Evolutionary conservation across 75 land plant species (phyloP).

Genomic region (Ceratopteris richardii): DNA sequence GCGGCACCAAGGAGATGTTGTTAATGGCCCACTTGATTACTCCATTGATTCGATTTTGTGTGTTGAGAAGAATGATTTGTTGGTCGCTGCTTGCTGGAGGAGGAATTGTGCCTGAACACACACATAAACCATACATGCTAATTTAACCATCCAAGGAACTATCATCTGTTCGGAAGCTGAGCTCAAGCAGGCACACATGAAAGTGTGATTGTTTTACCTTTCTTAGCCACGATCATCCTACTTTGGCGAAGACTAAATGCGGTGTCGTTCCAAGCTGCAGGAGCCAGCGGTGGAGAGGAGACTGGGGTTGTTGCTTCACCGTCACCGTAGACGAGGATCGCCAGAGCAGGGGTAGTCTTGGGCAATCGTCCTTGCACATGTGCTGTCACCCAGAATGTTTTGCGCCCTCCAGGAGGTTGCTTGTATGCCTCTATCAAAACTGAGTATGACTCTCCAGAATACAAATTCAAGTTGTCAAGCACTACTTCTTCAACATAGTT

Average conservation of each 20-base stretch:
- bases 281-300: slow-evolving; percentile 2
- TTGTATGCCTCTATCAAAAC: slow-evolving; percentile 50
- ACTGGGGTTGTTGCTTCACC: not conserved
- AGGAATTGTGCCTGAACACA: too few species aligned
- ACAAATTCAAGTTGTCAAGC: slow-evolving; percentile 44
- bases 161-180: too few species aligned
- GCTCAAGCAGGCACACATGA: too few species aligned
- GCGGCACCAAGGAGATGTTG: slow-evolving; percentile 55
- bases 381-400: slow-evolving; percentile 11
- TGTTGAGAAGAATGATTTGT: slow-evolving; percentile 41
- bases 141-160: too few species aligned
- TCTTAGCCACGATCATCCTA: not conserved
- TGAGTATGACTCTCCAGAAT: slow-evolving; percentile 80
- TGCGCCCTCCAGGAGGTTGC: not conserved
- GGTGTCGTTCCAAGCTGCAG: slow-evolving; percentile 16
- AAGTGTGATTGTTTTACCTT: too few species aligned
- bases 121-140: too few species aligned
- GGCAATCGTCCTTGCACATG: slow-evolving; percentile 20
- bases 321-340: slow-evolving; percentile 5
- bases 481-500: slow-evolving; percentile 58
- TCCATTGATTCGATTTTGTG: slow-evolving; percentile 56
- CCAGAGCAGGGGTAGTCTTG: slow-evolving; percentile 14
- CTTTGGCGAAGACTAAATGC: slow-evolving; percentile 4
- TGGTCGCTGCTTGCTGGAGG: slow-evolving; percentile 28
- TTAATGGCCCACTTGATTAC: slow-evolving; percentile 42